Conservation (phyloP, 805 yeast species). For the Maudiozyma bulderi region DNA sequence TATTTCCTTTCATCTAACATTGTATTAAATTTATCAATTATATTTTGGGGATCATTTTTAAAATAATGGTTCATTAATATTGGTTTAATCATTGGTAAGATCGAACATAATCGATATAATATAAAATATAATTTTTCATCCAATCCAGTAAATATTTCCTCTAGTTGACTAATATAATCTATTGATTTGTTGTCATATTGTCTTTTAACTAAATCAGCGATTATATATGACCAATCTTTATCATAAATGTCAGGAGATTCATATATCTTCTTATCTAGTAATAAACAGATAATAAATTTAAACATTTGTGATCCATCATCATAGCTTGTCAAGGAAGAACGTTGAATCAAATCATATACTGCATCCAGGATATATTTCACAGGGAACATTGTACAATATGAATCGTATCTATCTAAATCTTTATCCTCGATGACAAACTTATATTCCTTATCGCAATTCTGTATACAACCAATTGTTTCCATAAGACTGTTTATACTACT, state of each 20-base stretch:
- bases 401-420: slow-evolving; percentile 10
- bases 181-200: not conserved
- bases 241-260: slow-evolving; percentile 14
- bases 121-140: slow-evolving; percentile 15
- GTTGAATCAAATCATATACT: too few species aligned
- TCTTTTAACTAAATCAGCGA: not conserved
- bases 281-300: slow-evolving; percentile 12
- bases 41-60: not conserved
- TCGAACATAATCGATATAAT: slow-evolving; percentile 16
- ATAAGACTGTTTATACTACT: slow-evolving; percentile 3
- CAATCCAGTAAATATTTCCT: slow-evolving; percentile 6
- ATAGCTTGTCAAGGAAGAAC: too few species aligned
- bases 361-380: slow-evolving; percentile 8
- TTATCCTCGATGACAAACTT: not conserved
- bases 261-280: slow-evolving; percentile 23
- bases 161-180: slow-evolving; percentile 6
- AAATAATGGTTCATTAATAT: slow-evolving; percentile 9
- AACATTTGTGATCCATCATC: not conserved
- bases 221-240: slow-evolving; percentile 9
- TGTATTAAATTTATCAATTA: slow-evolving; percentile 14
- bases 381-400: slow-evolving; percentile 14
- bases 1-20: slow-evolving; percentile 14
- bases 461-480: slow-evolving; percentile 12
- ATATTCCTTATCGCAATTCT: not conserved
- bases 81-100: slow-evolving; percentile 14